Evolutionary conservation across 441 rosid genomes (phyloP).

Genomic region (Macaranga tanarius): DNA sequence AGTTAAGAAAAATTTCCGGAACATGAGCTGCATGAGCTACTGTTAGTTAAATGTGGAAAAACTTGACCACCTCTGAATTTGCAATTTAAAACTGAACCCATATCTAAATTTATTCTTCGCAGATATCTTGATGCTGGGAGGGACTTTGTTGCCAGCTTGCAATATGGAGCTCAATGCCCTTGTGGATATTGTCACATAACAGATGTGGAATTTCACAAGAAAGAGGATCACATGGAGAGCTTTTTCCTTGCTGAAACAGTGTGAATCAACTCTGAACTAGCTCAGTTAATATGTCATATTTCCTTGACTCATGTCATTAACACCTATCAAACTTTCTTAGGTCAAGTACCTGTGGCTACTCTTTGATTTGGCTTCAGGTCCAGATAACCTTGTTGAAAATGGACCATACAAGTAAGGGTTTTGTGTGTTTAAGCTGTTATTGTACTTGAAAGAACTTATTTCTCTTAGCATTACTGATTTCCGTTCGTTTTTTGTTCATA

Average conservation of each 20-base stretch:
- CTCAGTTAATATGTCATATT: constrained; percentile 10
- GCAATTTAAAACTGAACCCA: background rate
- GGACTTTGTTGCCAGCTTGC: constrained; percentile 95
- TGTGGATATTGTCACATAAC: constrained; percentile 97
- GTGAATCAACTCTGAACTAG: constrained; percentile 24
- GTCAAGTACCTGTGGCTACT: constrained; percentile 97
- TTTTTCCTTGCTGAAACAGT: constrained; percentile 99
- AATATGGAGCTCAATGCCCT: constrained; percentile 93
- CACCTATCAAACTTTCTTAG: constrained; percentile 37
- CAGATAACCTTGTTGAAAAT: constrained; percentile 93
- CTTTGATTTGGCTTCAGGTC: constrained; percentile 86
- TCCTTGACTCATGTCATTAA: background rate
- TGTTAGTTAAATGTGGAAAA: too few species aligned
- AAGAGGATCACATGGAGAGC: constrained; percentile 98
- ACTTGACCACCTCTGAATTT: background rate
- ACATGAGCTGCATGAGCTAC: too few species aligned
- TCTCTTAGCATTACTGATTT: constrained; percentile 10
- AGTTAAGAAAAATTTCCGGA: too few species aligned
- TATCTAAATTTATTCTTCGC: constrained; percentile 7
- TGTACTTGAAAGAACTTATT: constrained; percentile 10
- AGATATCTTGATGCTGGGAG: constrained; percentile 96
- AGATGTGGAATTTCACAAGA: constrained; percentile 85
- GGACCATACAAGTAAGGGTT: constrained; percentile 91
- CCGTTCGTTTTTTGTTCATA: constrained; percentile 1
- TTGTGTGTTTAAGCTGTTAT: constrained; percentile 13